phyloP scores from a whole-genome alignment of 2,329 filamentous ascomycete genomes.

The Ambrosiella xylebori region DNA sequence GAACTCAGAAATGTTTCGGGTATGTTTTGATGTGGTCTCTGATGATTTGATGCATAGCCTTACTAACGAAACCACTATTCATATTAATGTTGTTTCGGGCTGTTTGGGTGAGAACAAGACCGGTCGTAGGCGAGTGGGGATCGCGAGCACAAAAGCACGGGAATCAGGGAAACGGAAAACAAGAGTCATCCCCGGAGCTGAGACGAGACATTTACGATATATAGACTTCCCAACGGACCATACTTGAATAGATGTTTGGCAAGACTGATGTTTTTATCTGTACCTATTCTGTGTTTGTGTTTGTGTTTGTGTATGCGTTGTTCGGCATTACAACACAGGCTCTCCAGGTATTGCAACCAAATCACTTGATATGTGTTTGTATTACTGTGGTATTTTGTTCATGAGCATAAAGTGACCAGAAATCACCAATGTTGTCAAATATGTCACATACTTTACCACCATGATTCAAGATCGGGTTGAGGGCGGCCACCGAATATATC shows the following conservation, averaged over 20 bases:
- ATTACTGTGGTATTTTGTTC: neutral
- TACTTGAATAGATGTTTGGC: neutral
- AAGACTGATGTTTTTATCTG: neutral
- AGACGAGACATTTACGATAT: neutral
- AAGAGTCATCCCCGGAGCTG: neutral
- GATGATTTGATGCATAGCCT: too few species aligned
- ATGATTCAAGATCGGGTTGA: neutral
- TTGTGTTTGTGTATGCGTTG: neutral
- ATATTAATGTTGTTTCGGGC: too few species aligned
- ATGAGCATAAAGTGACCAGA: neutral
- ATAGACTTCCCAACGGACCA: neutral
- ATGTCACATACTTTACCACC: neutral
- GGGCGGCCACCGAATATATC: too few species aligned
- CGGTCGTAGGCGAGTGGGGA: too few species aligned
- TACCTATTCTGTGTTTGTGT: neutral
- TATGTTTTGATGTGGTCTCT: neutral
- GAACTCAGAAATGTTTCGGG: neutral
- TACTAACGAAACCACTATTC: too few species aligned
- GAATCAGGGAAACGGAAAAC: too few species aligned
- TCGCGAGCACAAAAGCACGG: too few species aligned
- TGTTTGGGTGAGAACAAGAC: neutral
- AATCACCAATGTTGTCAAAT: neutral
- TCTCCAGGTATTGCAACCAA: neutral
- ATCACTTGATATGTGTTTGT: neutral
- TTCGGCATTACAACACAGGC: neutral